Percentiles rank a stretch among this genome's conserved stretches.
Evolutionary conservation across 176 grass and related monocot genomes (phyloP).

Genomic region (Oryza glumipatula): DNA sequence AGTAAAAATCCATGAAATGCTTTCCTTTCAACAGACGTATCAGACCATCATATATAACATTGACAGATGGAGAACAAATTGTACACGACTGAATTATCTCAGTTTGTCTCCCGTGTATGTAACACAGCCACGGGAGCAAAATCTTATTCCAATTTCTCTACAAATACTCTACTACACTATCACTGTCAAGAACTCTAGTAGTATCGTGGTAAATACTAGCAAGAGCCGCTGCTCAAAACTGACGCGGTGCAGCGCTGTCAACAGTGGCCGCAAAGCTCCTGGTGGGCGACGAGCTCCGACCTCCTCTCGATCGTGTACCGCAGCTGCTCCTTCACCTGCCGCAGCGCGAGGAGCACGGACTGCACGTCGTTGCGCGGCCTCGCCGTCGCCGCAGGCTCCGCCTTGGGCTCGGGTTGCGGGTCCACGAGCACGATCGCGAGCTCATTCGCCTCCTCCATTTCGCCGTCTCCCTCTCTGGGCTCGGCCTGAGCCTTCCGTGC

Average conservation of each 20-base stretch:
- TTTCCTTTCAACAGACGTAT: background rate
- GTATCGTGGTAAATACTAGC: background rate
- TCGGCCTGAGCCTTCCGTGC: background rate
- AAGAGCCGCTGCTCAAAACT: background rate
- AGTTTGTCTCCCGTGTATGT: background rate
- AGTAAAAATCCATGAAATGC: background rate
- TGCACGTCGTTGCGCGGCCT: conserved; percentile 60
- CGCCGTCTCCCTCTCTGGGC: conserved; percentile 3
- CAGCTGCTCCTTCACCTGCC: conserved; percentile 85
- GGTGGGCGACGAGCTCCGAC: conserved; percentile 54
- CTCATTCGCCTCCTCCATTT: conserved; percentile 20
- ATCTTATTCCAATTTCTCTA: conserved; percentile 23
- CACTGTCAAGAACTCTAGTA: background rate
- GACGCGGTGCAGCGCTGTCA: background rate
- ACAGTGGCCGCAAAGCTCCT: conserved; percentile 62
- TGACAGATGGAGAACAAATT: background rate
- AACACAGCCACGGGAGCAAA: background rate
- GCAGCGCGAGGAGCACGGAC: conserved; percentile 78
- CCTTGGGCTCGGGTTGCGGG: conserved; percentile 6
- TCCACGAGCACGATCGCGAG: conserved; percentile 59
- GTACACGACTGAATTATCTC: background rate
- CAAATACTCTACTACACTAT: background rate
- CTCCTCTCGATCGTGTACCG: conserved; percentile 61
- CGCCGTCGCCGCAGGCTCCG: background rate
- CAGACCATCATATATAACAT: too few relatives aligned